Base-by-base conservation (phyloP, 768 basidiomycete genomes). In the Cubamyces sp. region DNA sequence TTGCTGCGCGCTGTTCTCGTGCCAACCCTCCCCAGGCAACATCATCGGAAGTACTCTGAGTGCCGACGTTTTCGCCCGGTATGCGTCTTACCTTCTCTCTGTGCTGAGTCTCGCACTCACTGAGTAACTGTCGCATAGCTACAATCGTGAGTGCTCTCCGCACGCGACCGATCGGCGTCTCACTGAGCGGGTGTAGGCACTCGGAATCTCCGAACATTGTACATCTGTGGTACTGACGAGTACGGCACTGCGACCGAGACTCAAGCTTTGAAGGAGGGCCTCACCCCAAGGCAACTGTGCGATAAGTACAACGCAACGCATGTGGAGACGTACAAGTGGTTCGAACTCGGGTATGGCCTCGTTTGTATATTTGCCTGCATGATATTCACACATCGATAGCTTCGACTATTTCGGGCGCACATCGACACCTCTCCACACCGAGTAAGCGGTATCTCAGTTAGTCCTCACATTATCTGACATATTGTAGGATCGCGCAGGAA, bases 161-260 rank as follows among this genome's bases (percentile, higher is more conserved):
- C 21, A 11, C 18, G 37, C 30, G 30, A n/a, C 21, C 37, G 15
- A 12, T 42, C 15, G 43, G 30, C 15, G 26, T 19, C 28, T 42
- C 23, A 57, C 3, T 19, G 11, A 6, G 25, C 12, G 37, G 7
- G 25, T 34, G 6, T 54, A 81, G 79, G 85, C 37, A 90, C 93
- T 30, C 81, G 90, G 69, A 97, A 98, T 79, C 81, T 90, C 68
- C 87, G 88, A 46, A 96, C 94, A 0, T 81, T 98, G 34, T 99
- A 96, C 73, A 83, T 99, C 58, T 99, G 97, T 75, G 97, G 97
- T 26, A 98, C 97, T 4, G 97, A 99, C 72, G 97, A 99, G 76
- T 99, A 99, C 70, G 97, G 97, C n/a, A 99, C 97, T 7, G 96
- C 97, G 0, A 97, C 97, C 0, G 97, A 99, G 79, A 98, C 96